Percentiles rank a stretch among this genome's conserved stretches.
Evolutionary conservation across 139 green algal species (phyloP).

Genomic region (Bryopsis sp.): DNA sequence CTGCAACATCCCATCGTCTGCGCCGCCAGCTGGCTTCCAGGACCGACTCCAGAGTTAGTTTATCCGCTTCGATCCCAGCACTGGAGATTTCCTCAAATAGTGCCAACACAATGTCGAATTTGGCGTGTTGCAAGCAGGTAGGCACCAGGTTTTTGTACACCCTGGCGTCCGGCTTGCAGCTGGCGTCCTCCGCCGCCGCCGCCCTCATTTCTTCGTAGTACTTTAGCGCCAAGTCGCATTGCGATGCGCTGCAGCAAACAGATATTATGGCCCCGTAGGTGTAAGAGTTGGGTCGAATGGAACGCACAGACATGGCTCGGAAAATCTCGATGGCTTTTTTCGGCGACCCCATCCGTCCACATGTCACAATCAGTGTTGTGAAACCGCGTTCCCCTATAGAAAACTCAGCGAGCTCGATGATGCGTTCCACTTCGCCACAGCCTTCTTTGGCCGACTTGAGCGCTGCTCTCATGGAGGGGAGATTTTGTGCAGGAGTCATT

Average conservation of each 20-base stretch:
- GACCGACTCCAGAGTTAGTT: too few species aligned
- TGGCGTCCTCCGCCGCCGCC: too few species aligned
- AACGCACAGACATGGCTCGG: constrained; percentile 43
- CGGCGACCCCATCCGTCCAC: constrained; percentile 14
- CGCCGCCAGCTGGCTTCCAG: too few species aligned
- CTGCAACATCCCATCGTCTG: too few species aligned
- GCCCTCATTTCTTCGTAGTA: constrained; percentile 49
- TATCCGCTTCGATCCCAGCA: too few species aligned
- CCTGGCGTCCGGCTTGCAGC: too few species aligned
- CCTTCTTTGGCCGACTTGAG: not conserved
- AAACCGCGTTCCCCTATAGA: constrained; percentile 11
- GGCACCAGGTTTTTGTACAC: too few species aligned
- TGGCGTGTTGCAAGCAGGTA: too few species aligned
- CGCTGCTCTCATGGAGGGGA: constrained; percentile 7
- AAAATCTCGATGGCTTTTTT: constrained; percentile 38
- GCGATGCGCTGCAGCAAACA: constrained; percentile 43
- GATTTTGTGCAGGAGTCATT: too few species aligned
- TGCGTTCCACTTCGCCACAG: constrained; percentile 4
- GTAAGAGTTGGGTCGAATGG: constrained; percentile 54
- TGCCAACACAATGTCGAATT: too few species aligned
- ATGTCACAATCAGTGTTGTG: constrained; percentile 17
- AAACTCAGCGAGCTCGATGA: constrained; percentile 13
- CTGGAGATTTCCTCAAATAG: too few species aligned
- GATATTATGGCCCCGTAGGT: constrained; percentile 79
- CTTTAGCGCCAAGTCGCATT: constrained; percentile 48